Conservation (phyloP, 169 alveolate genomes). For the Theileria annulata region DNA sequence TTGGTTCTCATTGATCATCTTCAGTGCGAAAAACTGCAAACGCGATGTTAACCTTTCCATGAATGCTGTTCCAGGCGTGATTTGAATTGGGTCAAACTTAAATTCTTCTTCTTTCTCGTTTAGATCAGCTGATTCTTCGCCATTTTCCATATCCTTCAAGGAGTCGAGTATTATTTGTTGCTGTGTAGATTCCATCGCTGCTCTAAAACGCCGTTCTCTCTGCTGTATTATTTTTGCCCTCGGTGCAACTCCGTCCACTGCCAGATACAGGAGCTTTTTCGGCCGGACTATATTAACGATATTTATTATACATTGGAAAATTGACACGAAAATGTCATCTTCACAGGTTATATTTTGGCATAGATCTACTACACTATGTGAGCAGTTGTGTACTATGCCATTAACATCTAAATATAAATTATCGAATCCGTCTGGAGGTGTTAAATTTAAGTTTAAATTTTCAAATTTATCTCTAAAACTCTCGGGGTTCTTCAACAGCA, state of each 20-base stretch:
- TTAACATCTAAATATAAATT: slow-evolving; percentile 93
- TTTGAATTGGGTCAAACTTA: slow-evolving; percentile 84
- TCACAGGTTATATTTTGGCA: slow-evolving; percentile 64
- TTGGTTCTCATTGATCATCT: slow-evolving; percentile 74
- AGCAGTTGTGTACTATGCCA: slow-evolving; percentile 94
- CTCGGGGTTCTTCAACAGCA: slow-evolving; percentile 35
- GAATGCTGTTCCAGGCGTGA: slow-evolving; percentile 95
- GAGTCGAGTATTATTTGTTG: slow-evolving; percentile 37
- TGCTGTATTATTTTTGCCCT: slow-evolving; percentile 95
- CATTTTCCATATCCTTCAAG: slow-evolving; percentile 20
- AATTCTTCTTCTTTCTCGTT: slow-evolving; percentile 12
- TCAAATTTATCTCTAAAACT: too few species aligned
- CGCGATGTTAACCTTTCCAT: slow-evolving; percentile 80
- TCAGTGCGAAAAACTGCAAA: slow-evolving; percentile 67
- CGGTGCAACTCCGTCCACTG: slow-evolving; percentile 98
- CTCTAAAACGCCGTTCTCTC: slow-evolving; percentile 90
- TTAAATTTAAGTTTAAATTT: not conserved
- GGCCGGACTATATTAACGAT: slow-evolving; percentile 89
- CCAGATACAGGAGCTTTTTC: slow-evolving; percentile 85
- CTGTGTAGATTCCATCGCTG: slow-evolving; percentile 82
- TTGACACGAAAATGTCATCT: slow-evolving; percentile 81
- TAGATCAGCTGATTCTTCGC: not conserved
- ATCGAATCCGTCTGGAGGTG: slow-evolving; percentile 79
- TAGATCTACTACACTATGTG: slow-evolving; percentile 84
- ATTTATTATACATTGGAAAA: slow-evolving; percentile 87